Conservation (phyloP, 2,329 filamentous ascomycete species). For the Coniochaeta pulveracea region DNA sequence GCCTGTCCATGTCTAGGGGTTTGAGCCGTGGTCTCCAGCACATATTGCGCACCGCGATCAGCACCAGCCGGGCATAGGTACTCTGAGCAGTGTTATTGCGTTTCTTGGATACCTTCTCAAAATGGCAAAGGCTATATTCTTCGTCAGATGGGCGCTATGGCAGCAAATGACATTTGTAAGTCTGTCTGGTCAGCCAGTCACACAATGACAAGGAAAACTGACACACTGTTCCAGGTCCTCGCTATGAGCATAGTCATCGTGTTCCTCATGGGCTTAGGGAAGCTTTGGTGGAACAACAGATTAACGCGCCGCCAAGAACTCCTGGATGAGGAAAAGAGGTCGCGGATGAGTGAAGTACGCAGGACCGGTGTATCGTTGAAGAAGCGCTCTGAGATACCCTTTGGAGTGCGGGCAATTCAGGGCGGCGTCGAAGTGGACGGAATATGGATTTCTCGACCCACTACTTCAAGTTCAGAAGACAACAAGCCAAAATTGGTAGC, state of each 20-base stretch:
- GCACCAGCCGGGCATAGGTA: not conserved
- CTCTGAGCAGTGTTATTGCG: constrained; percentile 6
- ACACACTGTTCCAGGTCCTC: constrained; percentile 46
- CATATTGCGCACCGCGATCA: not conserved
- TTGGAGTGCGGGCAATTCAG: constrained; percentile 77
- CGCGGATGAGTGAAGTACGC: constrained; percentile 39
- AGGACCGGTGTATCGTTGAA: constrained; percentile 36
- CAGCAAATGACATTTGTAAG: constrained; percentile 84
- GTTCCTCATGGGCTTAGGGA: constrained; percentile 55
- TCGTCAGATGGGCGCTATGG: constrained; percentile 67
- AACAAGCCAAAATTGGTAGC: constrained; percentile 10
- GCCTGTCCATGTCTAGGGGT: constrained; percentile 1
- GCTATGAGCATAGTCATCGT: constrained; percentile 60
- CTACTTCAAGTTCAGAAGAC: constrained; percentile 22
- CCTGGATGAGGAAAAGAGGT: constrained; percentile 55
- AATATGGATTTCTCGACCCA: constrained; percentile 59
- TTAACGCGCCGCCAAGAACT: constrained; percentile 44
- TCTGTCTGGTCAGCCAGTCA: constrained; percentile 9
- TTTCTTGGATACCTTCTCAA: constrained; percentile 2
- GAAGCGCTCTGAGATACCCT: constrained; percentile 57
- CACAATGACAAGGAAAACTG: constrained; percentile 9
- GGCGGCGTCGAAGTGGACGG: constrained; percentile 75
- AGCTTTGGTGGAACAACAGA: constrained; percentile 53
- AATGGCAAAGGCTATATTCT: constrained; percentile 41
- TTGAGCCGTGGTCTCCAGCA: not conserved